A percentile compares a stretch with the other conserved stretches of the same genome.
These are phyloP conservation scores for Camillea tinctor DNA, from an alignment of 2,329 filamentous ascomycete species.

Conservation along the genomic window DNA sequence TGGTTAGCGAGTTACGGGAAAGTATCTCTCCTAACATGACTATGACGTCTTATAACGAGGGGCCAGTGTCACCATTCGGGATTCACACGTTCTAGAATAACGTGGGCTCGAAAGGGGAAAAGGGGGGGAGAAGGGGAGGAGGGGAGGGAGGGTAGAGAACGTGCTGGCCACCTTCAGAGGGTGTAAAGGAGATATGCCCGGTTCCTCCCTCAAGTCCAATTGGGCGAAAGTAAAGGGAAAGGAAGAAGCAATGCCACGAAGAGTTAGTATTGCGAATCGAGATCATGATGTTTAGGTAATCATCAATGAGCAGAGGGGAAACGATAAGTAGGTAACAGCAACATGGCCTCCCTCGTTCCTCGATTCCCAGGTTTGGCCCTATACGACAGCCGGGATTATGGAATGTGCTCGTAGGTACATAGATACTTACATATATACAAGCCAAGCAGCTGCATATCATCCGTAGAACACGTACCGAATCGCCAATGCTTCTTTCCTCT, in stretches of 20 bases:
- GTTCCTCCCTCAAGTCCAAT: background rate
- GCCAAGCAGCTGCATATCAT: background rate
- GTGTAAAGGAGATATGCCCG: too few relatives aligned
- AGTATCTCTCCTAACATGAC: background rate
- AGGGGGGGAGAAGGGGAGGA: too few relatives aligned
- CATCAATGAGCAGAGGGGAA: background rate
- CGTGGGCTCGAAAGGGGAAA: background rate
- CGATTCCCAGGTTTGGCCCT: background rate
- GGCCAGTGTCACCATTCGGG: background rate
- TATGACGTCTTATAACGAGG: background rate
- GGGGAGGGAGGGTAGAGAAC: too few relatives aligned
- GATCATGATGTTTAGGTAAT: background rate
- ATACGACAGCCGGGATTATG: background rate
- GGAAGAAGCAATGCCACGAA: background rate
- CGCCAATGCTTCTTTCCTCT: constrained; percentile 1
- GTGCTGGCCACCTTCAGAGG: too few relatives aligned
- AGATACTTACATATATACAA: too few relatives aligned
- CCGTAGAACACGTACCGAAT: background rate
- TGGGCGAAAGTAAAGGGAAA: background rate
- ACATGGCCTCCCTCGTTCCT: too few relatives aligned
- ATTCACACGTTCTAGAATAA: background rate
- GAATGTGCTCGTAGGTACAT: background rate
- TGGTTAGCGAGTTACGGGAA: background rate
- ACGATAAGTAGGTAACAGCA: background rate
- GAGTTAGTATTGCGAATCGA: background rate